Evolutionary conservation across 2,329 filamentous ascomycete genomes (phyloP), one percentile per base, ranked within the genome.

Genomic region (Cryphonectria nitschkei): DNA sequence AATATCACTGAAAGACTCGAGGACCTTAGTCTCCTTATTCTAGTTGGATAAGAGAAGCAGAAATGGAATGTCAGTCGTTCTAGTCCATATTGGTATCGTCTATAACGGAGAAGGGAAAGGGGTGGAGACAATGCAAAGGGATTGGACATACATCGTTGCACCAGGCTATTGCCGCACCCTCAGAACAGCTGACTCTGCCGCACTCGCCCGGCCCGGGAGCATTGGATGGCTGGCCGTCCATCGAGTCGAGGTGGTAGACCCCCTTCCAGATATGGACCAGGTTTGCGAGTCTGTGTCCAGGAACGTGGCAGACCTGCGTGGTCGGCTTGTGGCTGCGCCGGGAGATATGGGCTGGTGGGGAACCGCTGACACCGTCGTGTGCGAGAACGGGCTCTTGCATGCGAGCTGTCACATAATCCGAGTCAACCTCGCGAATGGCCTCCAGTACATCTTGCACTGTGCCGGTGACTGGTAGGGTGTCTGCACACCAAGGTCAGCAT

Each of bases 101-200:
- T 37, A 19, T 26, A 39, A 37, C 0, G 39, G 32, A 16, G 2
- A 8, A 41, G 13, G n/a, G 8, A 41, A 41, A 63, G 19, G 34
- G 22, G 5, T 6, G 34, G 29, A 29, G 19, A 22, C 8, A 9
- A 56, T 22, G 50, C 32, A 26, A 16, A 19, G 22, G 3, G 9
- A n/a, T 8, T 67, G 1, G 16, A 72, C 73, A 67, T 68, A 76
- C 75, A 34, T 76, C 72, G 62, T 77, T 77, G 64, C 76, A 77
- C 75, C 75, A 77, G n/a, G 58, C 72, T 63, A 76, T 76, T 2
- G 68, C 75, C 5, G 72, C 63, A 0, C 68, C 65, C 3, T 67
- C 71, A 1, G 67, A 70, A 64, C 76, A 77, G 65, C 75, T 77
- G 16, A 76, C 74, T 3, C 70, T 72, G 19, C 66, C 70, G 61